Conservation (phyloP, 306 rosid species). For the Malus fusca region DNA sequence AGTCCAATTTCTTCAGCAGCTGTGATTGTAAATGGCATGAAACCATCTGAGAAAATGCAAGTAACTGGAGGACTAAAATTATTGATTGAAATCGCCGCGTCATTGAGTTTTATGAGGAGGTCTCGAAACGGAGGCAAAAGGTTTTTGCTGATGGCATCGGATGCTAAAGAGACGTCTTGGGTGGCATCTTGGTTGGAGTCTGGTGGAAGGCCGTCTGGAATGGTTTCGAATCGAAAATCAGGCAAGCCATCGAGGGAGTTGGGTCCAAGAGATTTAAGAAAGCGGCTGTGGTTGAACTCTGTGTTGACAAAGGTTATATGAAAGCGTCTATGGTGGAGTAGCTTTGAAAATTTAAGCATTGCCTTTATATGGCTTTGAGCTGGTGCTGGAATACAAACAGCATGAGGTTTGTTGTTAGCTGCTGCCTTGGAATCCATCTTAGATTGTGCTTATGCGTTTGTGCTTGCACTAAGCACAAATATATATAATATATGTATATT, state of each 20-base stretch:
- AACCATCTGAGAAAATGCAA: not conserved
- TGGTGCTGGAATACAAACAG: not conserved
- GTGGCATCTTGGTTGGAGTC: not conserved
- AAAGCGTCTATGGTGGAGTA: not conserved
- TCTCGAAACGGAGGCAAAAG: not conserved
- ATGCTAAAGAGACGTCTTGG: not conserved
- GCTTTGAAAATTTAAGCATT: not conserved
- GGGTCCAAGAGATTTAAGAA: not conserved
- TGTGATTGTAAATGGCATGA: not conserved
- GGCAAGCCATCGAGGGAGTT: not conserved
- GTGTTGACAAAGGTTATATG: constrained; percentile 8
- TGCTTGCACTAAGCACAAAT: not conserved
- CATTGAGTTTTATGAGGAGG: not conserved
- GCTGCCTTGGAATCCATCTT: not conserved
- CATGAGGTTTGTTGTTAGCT: not conserved
- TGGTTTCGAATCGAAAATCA: not conserved
- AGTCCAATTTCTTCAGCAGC: constrained; percentile 1
- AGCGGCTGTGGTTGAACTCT: constrained; percentile 6
- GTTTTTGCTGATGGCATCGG: not conserved
- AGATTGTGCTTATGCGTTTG: not conserved
- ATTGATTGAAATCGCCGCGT: not conserved
- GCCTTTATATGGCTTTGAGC: not conserved
- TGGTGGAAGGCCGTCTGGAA: not conserved
- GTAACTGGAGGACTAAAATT: not conserved
- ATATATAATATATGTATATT: no score